Percentiles rank a stretch among this genome's conserved stretches.
These are phyloP conservation scores for Monosporascus sp. DNA, from an alignment of 2,329 filamentous ascomycete species.

Conservation along the genomic window DNA sequence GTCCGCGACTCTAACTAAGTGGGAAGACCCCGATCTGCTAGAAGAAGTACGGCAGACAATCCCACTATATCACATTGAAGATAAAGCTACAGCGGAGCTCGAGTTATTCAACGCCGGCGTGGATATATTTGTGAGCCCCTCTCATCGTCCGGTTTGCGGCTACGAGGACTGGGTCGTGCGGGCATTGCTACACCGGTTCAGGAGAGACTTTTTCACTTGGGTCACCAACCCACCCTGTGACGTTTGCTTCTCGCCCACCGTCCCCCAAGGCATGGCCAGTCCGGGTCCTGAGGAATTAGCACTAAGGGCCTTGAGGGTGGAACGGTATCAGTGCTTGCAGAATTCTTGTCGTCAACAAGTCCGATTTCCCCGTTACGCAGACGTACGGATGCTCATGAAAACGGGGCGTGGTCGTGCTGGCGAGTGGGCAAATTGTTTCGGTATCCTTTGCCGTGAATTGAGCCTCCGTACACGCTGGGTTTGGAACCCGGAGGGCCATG, in stretches of 20 bases:
- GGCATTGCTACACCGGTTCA: slow-evolving; percentile 93
- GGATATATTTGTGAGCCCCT: slow-evolving; percentile 62
- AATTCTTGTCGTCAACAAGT: slow-evolving; percentile 72
- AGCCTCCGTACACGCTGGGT: slow-evolving; percentile 92
- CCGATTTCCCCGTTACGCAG: slow-evolving; percentile 88
- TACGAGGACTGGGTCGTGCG: slow-evolving; percentile 96
- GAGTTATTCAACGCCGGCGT: slow-evolving; percentile 85
- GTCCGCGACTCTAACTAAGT: slow-evolving; percentile 84
- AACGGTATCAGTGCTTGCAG: slow-evolving; percentile 83
- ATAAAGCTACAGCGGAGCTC: slow-evolving; percentile 85
- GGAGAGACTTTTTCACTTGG: slow-evolving; percentile 90
- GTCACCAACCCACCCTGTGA: slow-evolving; percentile 92
- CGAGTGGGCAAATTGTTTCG: slow-evolving; percentile 98
- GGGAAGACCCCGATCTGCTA: slow-evolving; percentile 90
- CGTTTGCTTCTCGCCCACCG: slow-evolving; percentile 74
- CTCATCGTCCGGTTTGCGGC: slow-evolving; percentile 70
- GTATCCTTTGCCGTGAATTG: slow-evolving; percentile 92
- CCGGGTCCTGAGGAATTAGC: slow-evolving; percentile 87
- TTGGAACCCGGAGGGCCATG: slow-evolving; percentile 96
- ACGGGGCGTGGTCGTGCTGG: slow-evolving; percentile 81
- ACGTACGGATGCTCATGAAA: slow-evolving; percentile 88
- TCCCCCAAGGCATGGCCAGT: slow-evolving; percentile 75
- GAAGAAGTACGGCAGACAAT: slow-evolving; percentile 87
- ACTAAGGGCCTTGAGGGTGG: slow-evolving; percentile 79
- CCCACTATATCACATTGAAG: slow-evolving; percentile 26